Conservation (phyloP, 805 yeast genomes). For the Kluyveromyces starmeri region DNA sequence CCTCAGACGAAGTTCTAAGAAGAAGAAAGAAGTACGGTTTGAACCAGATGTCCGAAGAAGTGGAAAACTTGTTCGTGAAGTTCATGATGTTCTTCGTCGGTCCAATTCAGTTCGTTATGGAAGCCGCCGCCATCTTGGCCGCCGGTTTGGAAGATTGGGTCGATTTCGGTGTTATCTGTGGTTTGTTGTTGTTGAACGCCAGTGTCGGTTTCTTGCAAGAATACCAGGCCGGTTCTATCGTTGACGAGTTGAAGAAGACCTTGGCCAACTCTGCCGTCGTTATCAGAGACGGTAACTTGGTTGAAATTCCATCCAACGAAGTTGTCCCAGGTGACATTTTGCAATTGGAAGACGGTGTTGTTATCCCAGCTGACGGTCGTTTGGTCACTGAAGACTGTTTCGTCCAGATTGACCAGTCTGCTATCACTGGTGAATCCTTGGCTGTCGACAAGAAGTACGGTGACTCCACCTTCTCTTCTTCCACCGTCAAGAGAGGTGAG, state of each 20-base stretch:
- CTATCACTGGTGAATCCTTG: conserved; percentile 94
- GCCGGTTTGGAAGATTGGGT: conserved; percentile 98
- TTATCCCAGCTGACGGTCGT: conserved; percentile 90
- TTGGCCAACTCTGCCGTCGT: conserved; percentile 83
- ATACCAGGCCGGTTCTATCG: conserved; percentile 97
- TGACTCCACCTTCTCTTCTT: conserved; percentile 83
- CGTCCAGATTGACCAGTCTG: conserved; percentile 92
- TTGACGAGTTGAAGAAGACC: conserved; percentile 91
- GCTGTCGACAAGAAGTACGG: conserved; percentile 90
- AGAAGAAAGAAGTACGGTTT: conserved; percentile 88
- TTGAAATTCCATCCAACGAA: conserved; percentile 73
- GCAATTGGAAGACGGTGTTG: conserved; percentile 88
- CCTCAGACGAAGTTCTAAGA: conserved; percentile 65
- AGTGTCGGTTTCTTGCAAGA: conserved; percentile 94
- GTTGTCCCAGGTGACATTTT: conserved; percentile 93
- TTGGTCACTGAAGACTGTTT: conserved; percentile 75
- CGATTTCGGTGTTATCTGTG: conserved; percentile 96
- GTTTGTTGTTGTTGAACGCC: conserved; percentile 78
- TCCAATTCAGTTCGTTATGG: conserved; percentile 96
- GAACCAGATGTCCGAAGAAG: conserved; percentile 86
- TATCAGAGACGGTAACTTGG: conserved; percentile 69
- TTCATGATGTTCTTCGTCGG: conserved; percentile 85
- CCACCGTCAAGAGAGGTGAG: conserved; percentile 94
- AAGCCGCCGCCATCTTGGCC: conserved; percentile 90
- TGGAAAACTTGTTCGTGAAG: conserved; percentile 70